These are phyloP conservation scores for Zygosaccharomyces bisporus DNA, from an alignment of 805 yeast species.

Conservation along the genomic window DNA sequence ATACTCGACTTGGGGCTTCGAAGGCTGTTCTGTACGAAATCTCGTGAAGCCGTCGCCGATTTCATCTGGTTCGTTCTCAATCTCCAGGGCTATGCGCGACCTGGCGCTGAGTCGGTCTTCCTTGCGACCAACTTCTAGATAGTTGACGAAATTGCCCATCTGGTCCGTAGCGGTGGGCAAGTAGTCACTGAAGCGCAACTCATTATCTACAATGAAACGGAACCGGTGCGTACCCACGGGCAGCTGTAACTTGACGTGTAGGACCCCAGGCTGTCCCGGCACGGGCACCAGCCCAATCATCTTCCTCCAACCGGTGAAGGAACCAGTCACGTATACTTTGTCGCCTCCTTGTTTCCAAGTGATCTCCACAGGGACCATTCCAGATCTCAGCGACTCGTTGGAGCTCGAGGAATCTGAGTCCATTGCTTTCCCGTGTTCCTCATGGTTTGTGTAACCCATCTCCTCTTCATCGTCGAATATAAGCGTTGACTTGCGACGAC, in stretches of 20 bases:
- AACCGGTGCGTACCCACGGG: constrained; percentile 93
- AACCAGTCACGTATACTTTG: constrained; percentile 93
- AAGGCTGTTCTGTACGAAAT: constrained; percentile 59
- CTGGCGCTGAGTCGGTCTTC: constrained; percentile 41
- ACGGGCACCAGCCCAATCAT: constrained; percentile 77
- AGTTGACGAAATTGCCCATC: constrained; percentile 92
- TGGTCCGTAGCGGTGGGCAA: constrained; percentile 97
- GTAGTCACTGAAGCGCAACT: constrained; percentile 79
- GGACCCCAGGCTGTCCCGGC: constrained; percentile 36
- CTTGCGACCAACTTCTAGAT: constrained; percentile 61
- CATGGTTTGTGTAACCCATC: constrained; percentile 34
- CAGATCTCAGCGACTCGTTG: constrained; percentile 8
- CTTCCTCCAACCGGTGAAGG: constrained; percentile 97
- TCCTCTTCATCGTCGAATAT: constrained; percentile 68
- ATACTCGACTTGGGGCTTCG: constrained; percentile 38
- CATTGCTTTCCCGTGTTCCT: constrained; percentile 23
- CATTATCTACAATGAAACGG: constrained; percentile 91
- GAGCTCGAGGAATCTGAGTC: constrained; percentile 8
- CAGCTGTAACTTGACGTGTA: constrained; percentile 66
- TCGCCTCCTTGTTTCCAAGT: constrained; percentile 97
- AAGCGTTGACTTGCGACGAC: constrained; percentile 64
- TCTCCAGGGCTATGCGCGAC: constrained; percentile 48
- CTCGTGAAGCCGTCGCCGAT: constrained; percentile 79
- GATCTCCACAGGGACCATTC: constrained; percentile 57
- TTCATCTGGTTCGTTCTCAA: constrained; percentile 47